These are phyloP conservation scores for Cercospora beticola DNA, from an alignment of 2,329 filamentous ascomycete species.

Conservation along the genomic window DNA sequence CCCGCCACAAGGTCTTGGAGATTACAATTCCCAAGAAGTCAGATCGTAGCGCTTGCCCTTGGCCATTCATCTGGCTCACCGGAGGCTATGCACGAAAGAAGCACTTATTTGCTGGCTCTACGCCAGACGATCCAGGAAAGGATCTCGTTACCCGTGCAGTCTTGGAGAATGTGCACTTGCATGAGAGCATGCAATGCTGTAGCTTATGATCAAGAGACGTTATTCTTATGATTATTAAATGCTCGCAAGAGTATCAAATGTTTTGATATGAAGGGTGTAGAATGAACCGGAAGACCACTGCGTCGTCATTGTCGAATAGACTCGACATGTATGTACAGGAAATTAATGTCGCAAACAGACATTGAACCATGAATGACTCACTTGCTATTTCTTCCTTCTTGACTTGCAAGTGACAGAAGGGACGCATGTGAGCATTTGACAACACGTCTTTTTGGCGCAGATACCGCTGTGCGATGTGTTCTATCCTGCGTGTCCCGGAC, in stretches of 20 bases:
- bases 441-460: too few species aligned
- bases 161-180: neutral
- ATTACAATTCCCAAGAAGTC: neutral
- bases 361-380: neutral
- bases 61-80: neutral
- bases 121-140: neutral
- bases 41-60: neutral
- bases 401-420: neutral
- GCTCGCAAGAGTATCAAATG: neutral
- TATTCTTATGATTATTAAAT: neutral
- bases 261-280: neutral
- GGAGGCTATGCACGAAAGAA: neutral
- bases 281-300: neutral
- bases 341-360: neutral
- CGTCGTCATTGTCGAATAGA: neutral
- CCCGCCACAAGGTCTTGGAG: neutral
- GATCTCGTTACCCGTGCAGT: neutral
- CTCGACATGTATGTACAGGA: neutral
- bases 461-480: too few species aligned
- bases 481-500: too few species aligned
- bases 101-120: neutral
- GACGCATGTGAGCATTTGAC: too few species aligned
- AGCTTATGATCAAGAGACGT: neutral
- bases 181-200: neutral
- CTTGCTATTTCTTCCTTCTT: neutral